A percentile compares a stretch with the other conserved stretches of the same genome.
Evolutionary conservation across 257 asterid genomes (phyloP).

Genomic region (Lithospermum erythrorhizon): DNA sequence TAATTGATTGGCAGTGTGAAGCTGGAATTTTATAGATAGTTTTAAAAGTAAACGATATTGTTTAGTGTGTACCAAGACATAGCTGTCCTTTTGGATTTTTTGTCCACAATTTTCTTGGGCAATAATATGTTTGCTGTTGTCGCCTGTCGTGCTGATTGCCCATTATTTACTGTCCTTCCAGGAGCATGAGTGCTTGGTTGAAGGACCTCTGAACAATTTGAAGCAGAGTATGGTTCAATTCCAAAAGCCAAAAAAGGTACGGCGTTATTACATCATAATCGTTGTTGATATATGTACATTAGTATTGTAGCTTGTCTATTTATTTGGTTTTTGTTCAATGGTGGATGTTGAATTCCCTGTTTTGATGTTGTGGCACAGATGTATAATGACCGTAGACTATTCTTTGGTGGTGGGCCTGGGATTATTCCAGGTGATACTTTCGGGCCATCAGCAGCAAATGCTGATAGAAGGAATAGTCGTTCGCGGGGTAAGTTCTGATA

Average conservation of each 20-base stretch:
- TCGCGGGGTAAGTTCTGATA: constrained; percentile 52
- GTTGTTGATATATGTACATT: not conserved
- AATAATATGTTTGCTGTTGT: not conserved
- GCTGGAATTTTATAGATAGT: not conserved
- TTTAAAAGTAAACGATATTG: no score
- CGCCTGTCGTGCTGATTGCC: constrained; percentile 6
- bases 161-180: constrained; percentile 15
- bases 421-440: constrained; percentile 60
- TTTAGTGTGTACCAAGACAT: not conserved
- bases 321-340: not conserved
- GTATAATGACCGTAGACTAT: constrained; percentile 81
- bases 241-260: constrained; percentile 96
- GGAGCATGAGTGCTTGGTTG: constrained; percentile 99
- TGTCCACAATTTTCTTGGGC: no score
- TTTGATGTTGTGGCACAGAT: constrained; percentile 41
- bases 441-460: constrained; percentile 47
- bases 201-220: constrained; percentile 92
- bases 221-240: constrained; percentile 99
- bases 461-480: constrained; percentile 76
- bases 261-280: not conserved
- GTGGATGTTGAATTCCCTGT: not conserved
- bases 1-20: no score
- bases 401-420: constrained; percentile 89
- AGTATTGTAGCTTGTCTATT: not conserved
- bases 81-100: no score